Evolutionary conservation across 225 moss, liverwort and hornwort genomes (phyloP).

Genomic region (Antitrichia curtipendula): DNA sequence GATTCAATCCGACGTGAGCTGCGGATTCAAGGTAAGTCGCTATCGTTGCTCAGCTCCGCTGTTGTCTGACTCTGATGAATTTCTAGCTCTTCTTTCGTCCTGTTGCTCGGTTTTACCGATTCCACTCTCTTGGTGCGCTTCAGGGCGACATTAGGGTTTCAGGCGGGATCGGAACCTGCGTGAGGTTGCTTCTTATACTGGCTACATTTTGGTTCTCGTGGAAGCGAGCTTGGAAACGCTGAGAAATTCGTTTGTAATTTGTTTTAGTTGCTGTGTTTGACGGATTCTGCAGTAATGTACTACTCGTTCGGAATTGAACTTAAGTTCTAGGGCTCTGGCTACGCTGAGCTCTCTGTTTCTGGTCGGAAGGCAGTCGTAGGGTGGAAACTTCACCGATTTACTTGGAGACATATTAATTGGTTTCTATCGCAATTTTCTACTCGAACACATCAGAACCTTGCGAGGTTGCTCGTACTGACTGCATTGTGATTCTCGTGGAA

Average conservation of each 20-base stretch:
- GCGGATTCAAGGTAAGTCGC: conserved; percentile 52
- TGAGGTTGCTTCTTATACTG: background rate
- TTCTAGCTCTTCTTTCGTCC: background rate
- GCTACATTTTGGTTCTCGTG: background rate
- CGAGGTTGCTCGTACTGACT: background rate
- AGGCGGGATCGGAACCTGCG: background rate
- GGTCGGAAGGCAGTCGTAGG: background rate
- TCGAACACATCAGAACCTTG: background rate
- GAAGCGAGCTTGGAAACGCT: background rate
- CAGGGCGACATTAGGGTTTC: background rate
- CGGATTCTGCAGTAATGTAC: background rate
- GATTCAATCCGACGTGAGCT: conserved; percentile 56
- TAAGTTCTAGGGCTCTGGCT: background rate
- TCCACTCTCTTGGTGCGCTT: background rate
- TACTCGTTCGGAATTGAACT: background rate
- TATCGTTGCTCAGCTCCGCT: too few species aligned
- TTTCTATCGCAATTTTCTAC: background rate
- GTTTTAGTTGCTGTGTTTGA: background rate
- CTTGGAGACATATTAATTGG: background rate
- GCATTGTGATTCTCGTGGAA: background rate
- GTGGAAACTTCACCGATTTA: background rate
- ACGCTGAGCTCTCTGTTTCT: background rate
- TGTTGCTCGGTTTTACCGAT: background rate
- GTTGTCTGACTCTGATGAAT: background rate
- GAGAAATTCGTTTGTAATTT: background rate